These are phyloP conservation scores for Metschnikowia borealis DNA, from an alignment of 805 yeast species.

Conservation along the genomic window DNA sequence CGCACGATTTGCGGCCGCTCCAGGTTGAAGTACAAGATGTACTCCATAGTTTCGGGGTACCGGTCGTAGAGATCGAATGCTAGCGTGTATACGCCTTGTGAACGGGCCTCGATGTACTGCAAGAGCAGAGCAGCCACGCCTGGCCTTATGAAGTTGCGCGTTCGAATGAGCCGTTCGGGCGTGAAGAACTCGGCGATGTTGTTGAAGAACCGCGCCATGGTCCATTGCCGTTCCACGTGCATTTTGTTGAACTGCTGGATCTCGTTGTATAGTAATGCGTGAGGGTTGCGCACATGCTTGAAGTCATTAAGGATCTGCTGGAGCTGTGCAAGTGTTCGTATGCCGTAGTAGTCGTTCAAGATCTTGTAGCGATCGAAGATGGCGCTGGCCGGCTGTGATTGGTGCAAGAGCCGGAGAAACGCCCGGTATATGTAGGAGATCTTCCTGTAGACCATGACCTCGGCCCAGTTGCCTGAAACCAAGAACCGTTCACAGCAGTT, in stretches of 20 bases:
- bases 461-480: slow-evolving; percentile 30
- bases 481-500: slow-evolving; percentile 28
- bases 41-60: slow-evolving; percentile 33
- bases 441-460: slow-evolving; percentile 19
- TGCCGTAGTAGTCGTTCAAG: slow-evolving; percentile 27
- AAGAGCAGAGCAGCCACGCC: slow-evolving; percentile 18
- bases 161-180: slow-evolving; percentile 26
- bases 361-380: slow-evolving; percentile 17
- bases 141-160: slow-evolving; percentile 23
- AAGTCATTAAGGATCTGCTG: slow-evolving; percentile 8
- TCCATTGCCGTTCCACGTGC: slow-evolving; percentile 8
- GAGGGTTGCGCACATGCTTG: slow-evolving; percentile 12
- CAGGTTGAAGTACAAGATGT: slow-evolving; percentile 20
- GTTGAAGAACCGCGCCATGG: slow-evolving; percentile 16
- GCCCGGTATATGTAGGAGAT: slow-evolving; percentile 27
- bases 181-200: slow-evolving; percentile 27
- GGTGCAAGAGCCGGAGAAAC: slow-evolving; percentile 20
- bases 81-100: slow-evolving; percentile 14
- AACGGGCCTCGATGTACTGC: slow-evolving; percentile 16
- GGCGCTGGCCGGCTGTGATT: slow-evolving; percentile 12
- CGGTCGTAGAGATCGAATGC: slow-evolving; percentile 31
- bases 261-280: slow-evolving; percentile 13
- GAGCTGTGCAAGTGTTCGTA: slow-evolving; percentile 14
- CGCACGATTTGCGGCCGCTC: slow-evolving; percentile 17
- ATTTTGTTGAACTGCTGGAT: slow-evolving; percentile 15